Evolutionary conservation across 73 alveolate species (phyloP), one percentile per base, ranked within the genome.

Genomic region (Uronychia binucleata): DNA sequence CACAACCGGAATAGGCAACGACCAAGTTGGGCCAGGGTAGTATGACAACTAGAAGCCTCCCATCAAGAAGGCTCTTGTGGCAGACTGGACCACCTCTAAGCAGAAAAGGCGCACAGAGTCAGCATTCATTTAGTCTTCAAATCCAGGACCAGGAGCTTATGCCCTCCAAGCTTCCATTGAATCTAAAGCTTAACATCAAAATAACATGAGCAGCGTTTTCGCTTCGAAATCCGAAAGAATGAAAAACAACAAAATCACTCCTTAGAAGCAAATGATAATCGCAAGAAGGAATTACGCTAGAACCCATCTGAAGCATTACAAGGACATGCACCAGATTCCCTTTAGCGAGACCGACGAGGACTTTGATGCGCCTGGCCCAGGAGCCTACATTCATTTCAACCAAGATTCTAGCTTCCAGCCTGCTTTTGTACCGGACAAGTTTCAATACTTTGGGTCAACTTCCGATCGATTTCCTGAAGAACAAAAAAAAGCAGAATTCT

Each of bases 11-110:
- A 75, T 77, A 29, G 76, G 76, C 28, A 30, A 32, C 0, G 95
- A 93, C 77, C 78, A 88, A 33, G 94, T 90, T 34, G 97, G 97
- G 29, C 97, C 97, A 0, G 97, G 97, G 28, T 93, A 90, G 46
- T 93, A 93, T 74, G 91, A 89, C 13, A 35, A 46, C 1, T 57
- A 76, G 1, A 75, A 84, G 35, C 34, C 87, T 0, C 0, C 74
- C 11, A 86, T 27, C 26, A 58, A 14, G 13, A 0, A 34, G 1
- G 81, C 31, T 34, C 67, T 60, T 77, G 96, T 93, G 31, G 77
- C 91, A 0, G n/a, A 31, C 8, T 93, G 97, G 96, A 58, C 58
- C 13, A 32, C 76, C 33, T 76, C 82, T 0, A 58, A 59, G 75
- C 33, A 46, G 30, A 93, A 86, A 59, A 80, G 90, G 31, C 28